Base-by-base conservation (phyloP, 768 basidiomycete species). In the Coprinopsis marcescibilis region DNA sequence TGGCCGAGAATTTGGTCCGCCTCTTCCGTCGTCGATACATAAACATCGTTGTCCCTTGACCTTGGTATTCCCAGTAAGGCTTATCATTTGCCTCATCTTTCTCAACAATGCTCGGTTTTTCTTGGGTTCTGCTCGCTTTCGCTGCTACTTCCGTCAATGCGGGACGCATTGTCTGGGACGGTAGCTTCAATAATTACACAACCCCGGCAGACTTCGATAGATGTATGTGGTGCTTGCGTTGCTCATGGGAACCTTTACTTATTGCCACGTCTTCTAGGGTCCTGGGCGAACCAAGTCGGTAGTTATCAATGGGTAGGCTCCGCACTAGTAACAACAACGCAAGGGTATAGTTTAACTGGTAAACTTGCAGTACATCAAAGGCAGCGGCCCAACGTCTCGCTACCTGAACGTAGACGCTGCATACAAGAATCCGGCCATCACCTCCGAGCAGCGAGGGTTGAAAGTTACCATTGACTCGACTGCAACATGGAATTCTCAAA, bases 361-460 rank as follows among this genome's bases (percentile, higher is more conserved):
- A 24, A 23, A 24, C 20, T 8, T 29, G 4, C 32, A 69, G 72
- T 75, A 75, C 54, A 83, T 83, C 56, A 78, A 83, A 48, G 80
- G 80, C 32, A 67, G 60, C 43, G 60, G 65, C 43, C 60, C 72
- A 11, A 79, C 79, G 1, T 75, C 76, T 20, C 58, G 67, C 35
- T 83, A 81, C 61, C 67, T 83, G 40, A 72, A 68, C 10, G 60
- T 80, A 35, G 66, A 64, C 29, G 60, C 78, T 1, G 55, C 63
- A 15, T 80, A 71, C 69, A 79, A 81, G 62, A 81, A 81, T 59
- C 80, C 80, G 1, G 78, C 77, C 10, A 64, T 70, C 48, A 73
- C 72, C 4, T 52, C 63, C 38, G 79, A 81, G 57, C 64, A 55
- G 0, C 63, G 75, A 33, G 80, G 80, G 23, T 57, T 81, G 7